Evolutionary conservation across 176 grass and related monocot genomes (phyloP).

Genomic region (Oryza brachyantha): DNA sequence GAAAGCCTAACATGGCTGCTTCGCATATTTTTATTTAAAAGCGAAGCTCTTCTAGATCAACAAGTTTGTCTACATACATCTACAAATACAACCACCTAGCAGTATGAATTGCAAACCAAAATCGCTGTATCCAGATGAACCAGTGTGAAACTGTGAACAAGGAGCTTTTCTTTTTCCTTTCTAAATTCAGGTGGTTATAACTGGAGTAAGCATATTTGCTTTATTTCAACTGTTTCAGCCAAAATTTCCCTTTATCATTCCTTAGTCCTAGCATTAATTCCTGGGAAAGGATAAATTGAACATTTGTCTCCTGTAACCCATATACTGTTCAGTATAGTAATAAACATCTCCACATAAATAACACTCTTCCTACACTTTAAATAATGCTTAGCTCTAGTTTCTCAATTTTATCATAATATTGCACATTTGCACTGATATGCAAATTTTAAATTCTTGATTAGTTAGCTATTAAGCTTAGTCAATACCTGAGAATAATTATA

Average conservation of each 20-base stretch:
- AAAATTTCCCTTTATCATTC: background rate
- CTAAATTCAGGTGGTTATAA: background rate
- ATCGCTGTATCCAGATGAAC: background rate
- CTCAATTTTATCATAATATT: background rate
- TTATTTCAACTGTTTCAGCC: background rate
- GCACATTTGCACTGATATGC: background rate
- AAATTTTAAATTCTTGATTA: background rate
- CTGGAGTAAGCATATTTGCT: background rate
- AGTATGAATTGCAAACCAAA: background rate
- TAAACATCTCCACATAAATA: background rate
- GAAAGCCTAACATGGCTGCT: background rate
- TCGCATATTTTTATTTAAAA: background rate
- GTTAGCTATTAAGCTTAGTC: background rate
- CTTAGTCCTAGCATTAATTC: background rate
- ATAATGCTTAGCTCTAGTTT: background rate
- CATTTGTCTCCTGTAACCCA: background rate
- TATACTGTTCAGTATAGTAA: background rate
- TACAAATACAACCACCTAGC: background rate
- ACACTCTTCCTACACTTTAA: background rate
- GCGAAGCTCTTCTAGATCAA: background rate
- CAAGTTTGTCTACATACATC: background rate
- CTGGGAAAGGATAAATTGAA: background rate
- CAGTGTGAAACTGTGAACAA: background rate
- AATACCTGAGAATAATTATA: background rate
- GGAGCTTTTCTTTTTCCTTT: too few relatives aligned